Base-by-base conservation (phyloP, 441 rosid species). In the Erodium chrysanthum region DNA sequence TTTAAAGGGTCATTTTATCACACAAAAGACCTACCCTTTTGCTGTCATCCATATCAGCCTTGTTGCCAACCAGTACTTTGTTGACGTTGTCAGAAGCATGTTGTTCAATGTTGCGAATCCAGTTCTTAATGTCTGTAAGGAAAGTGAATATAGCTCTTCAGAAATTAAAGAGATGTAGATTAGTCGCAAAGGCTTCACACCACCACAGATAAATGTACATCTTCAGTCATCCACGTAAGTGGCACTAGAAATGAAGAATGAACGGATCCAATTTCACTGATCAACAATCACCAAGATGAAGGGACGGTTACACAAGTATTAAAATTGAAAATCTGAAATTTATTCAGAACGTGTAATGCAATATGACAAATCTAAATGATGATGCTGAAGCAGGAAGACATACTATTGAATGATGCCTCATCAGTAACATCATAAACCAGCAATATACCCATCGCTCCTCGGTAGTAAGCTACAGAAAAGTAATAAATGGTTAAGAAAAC, bases 361-460 rank as follows among this genome's bases (percentile, higher is more conserved):
- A 50, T 15, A 31, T 63, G 1, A 68, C 63, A 73, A 69, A 68
- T 14, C n/a, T 14, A 54, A 68, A 56, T 21, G 42, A 66, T 14
- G 25, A 69, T 23, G 33, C 7, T 15, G 33, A 20, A 50, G 64
- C 35, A 33, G 0, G 20, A 70, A 5, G 63, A 0, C 31, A 50
- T 87, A 92, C 98, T 92, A 77, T 92, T 92, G 84, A 92, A 92
- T 73, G 97, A 89, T 65, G 97, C 86, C 76, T 92, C 97, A 71
- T 92, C 92, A 20, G 96, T 93, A 37, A 93, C 98, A 77, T 93
- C 97, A 70, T 93, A 89, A 54, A 93, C 98, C 1, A 91, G 95
- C 84, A 92, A 84, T 71, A 92, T 92, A 5, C 97, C 97, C 97
- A 89, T 92, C 66, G 96, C 96, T 78, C 96, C 96, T 37, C 96